Conservation (phyloP, 2,329 filamentous ascomycete species). For the Fusarium kyushuense region DNA sequence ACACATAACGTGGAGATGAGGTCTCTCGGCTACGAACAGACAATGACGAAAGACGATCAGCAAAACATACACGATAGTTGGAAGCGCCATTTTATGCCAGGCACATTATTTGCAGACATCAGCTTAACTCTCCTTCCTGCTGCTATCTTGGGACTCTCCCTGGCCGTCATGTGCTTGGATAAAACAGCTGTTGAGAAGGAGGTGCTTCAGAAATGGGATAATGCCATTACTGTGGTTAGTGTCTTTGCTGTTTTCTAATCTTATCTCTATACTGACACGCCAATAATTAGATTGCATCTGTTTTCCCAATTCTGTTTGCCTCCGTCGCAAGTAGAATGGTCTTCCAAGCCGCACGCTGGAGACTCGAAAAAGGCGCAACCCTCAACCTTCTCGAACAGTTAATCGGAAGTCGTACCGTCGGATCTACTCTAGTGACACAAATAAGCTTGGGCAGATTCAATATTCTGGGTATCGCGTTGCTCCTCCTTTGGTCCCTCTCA, state of each 20-base stretch:
- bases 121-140: neutral
- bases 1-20: neutral
- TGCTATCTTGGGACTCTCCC: neutral
- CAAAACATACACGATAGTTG: neutral
- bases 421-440: neutral
- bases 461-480: neutral
- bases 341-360: constrained; percentile 14
- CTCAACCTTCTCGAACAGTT: constrained; percentile 20
- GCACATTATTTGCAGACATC: neutral
- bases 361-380: constrained; percentile 14
- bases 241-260: neutral
- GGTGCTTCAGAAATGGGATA: neutral
- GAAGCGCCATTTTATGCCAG: constrained; percentile 1
- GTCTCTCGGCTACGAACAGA: neutral
- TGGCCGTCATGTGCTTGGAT: constrained; percentile 3
- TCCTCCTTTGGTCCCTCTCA: neutral
- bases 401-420: constrained; percentile 28
- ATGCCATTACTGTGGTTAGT: constrained; percentile 7
- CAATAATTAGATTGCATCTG: neutral
- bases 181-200: neutral
- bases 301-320: constrained; percentile 31
- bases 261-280: neutral
- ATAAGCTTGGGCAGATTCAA: accelerated
- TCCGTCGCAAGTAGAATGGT: constrained; percentile 26
- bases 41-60: neutral